Conservation (phyloP, 2,329 filamentous ascomycete genomes). For the Albifimbria verrucaria region DNA sequence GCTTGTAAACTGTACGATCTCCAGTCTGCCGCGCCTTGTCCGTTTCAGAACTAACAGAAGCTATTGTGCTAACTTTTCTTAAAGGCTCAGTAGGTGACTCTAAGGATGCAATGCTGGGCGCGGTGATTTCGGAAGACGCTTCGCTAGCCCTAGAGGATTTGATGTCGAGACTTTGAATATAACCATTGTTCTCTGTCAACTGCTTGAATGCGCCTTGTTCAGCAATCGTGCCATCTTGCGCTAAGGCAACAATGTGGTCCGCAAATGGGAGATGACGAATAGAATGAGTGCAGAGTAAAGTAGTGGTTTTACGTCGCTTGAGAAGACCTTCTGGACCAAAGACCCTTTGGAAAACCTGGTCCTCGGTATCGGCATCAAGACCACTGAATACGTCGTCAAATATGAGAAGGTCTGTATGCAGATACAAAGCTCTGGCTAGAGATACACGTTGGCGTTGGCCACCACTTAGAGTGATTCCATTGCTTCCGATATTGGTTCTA, state of each 20-base stretch:
- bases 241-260: slow-evolving; percentile 47
- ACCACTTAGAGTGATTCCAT: slow-evolving; percentile 84
- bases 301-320: slow-evolving; percentile 31
- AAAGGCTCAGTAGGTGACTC: neutral
- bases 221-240: slow-evolving; percentile 33
- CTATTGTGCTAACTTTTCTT: neutral
- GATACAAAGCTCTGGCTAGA: slow-evolving; percentile 84
- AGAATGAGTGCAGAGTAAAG: slow-evolving; percentile 36
- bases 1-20: slow-evolving; percentile 29
- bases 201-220: slow-evolving; percentile 34
- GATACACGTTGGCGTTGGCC: slow-evolving; percentile 92
- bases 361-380: slow-evolving; percentile 3
- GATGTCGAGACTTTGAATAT: slow-evolving; percentile 34
- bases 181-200: slow-evolving; percentile 28
- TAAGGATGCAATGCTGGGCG: neutral
- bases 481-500: slow-evolving; percentile 83
- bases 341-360: slow-evolving; percentile 16
- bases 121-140: slow-evolving; percentile 4
- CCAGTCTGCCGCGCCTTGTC: slow-evolving; percentile 25
- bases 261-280: slow-evolving; percentile 28
- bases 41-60: neutral
- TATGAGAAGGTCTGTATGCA: slow-evolving; percentile 75
- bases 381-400: slow-evolving; percentile 88
- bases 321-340: slow-evolving; percentile 39
- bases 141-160: slow-evolving; percentile 15